Base-by-base conservation (phyloP, 306 rosid genomes). In the Aeschynomene evenia region DNA sequence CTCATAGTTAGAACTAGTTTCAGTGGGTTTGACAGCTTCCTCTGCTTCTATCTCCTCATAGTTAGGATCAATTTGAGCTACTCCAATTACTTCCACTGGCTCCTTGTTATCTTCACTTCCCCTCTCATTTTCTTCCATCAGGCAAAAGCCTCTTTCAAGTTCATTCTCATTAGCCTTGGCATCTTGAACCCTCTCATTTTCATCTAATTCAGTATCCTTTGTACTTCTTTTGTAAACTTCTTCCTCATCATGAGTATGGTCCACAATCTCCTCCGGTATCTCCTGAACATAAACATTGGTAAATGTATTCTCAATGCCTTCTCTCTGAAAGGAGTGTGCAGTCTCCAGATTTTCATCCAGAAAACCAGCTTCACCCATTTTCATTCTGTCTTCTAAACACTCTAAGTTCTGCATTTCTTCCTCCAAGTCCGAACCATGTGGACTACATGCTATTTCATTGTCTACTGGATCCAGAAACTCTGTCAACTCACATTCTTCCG, bases 311-410 rank as follows among this genome's bases (percentile, higher is more conserved):
- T 64, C 83, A 68, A 26, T 61, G 48, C 61, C 82, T 52, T 82
- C 85, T 64, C 65, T 79, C 40, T 39, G 46, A 70, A 7, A 73
- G 53, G 70, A 39, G 79, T 54, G 50, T 58, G 68, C 76, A 21
- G 51, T 67, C 73, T 75, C 86, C 45, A n/a, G 84, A 72, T 40
- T 68, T 45, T 75, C 65, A 80, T 81, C 86, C 74, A 36, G 76
- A 64, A 77, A 66, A 58, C 67, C 70, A 72, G 59, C 81, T 36
- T 80, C 66, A 16, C 51, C 40, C 58, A 19, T 68, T 66, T 49
- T 69, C 55, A 59, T 83, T 78, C 36, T 67, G 45, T 74, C 74
- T 36, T 76, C 89, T 39, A 71, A 63, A 73, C 46, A 39, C 65
- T 73, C 77, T 54, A 28, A 42, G 63, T 61, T 53, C 69, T 72